Conservation (phyloP, 2,329 filamentous ascomycete genomes). For the Elsinoe necatrix region DNA sequence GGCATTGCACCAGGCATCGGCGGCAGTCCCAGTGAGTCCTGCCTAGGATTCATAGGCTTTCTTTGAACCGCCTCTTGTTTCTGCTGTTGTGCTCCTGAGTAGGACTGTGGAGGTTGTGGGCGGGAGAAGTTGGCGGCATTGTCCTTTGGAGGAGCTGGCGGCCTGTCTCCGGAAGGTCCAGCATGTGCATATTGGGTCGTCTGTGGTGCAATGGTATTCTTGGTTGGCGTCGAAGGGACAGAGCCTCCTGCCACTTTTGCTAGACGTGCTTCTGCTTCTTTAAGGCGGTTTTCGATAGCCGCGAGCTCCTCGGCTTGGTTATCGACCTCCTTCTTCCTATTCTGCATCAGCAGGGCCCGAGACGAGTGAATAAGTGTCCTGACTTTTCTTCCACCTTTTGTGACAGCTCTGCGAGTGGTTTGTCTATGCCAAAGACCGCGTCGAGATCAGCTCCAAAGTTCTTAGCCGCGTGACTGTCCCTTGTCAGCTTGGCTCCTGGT, state of each 20-base stretch:
- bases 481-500: neutral
- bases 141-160: slow-evolving; percentile 1
- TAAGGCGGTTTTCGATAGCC: slow-evolving; percentile 72
- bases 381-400: slow-evolving; percentile 76
- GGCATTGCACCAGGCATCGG: slow-evolving; percentile 13
- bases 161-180: slow-evolving; percentile 19
- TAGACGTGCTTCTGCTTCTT: slow-evolving; percentile 75
- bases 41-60: slow-evolving; percentile 4
- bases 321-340: slow-evolving; percentile 70
- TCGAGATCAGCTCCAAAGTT: slow-evolving; percentile 81
- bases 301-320: slow-evolving; percentile 72
- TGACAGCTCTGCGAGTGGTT: slow-evolving; percentile 63
- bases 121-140: slow-evolving; percentile 3
- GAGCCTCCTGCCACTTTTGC: slow-evolving; percentile 25
- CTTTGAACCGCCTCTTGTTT: neutral
- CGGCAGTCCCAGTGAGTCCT: slow-evolving; percentile 9
- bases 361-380: slow-evolving; percentile 24
- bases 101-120: neutral
- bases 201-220: slow-evolving; percentile 2
- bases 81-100: neutral
- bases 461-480: slow-evolving; percentile 43
- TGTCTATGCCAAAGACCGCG: slow-evolving; percentile 82
- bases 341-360: slow-evolving; percentile 7
- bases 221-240: slow-evolving; percentile 21
- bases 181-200: slow-evolving; percentile 21